phyloP scores from a whole-genome alignment of 306 rosid genomes.

The Trifolium fragiferum region DNA sequence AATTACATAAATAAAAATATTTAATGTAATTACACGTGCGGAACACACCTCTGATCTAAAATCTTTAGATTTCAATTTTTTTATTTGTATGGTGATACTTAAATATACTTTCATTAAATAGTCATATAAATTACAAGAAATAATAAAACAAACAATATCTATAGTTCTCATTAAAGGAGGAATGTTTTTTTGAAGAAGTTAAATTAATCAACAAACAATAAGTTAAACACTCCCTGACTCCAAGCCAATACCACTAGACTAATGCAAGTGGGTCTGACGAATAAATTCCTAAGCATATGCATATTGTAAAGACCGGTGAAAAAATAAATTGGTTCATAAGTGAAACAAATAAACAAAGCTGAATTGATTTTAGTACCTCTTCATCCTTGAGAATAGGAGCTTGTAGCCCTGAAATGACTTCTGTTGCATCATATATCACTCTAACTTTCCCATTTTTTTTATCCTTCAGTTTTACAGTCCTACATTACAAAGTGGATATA shows the following conservation, averaged over 20 bases:
- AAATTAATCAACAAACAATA: no score
- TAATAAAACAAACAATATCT: neutral
- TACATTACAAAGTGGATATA: conserved; percentile 46
- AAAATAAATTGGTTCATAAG: neutral
- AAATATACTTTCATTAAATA: neutral
- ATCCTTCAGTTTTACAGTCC: conserved; percentile 68
- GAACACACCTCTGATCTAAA: no score
- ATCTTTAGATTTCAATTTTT: no score
- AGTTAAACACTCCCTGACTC: no score
- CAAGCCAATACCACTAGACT: no score
- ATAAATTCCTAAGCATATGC: neutral
- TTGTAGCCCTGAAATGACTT: conserved; percentile 62
- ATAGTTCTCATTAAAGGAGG: no score
- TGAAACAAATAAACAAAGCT: neutral
- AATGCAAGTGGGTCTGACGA: no score
- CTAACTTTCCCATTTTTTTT: conserved; percentile 49
- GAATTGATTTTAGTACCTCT: conserved; percentile 52
- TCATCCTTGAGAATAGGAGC: conserved; percentile 60
- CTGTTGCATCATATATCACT: conserved; percentile 75
- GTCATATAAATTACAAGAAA: neutral
- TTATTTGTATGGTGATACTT: neutral
- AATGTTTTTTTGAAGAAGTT: no score
- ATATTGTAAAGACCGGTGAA: neutral
- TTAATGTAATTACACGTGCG: no score
- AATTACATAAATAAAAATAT: no score